These are phyloP conservation scores for Thyridium curvatum DNA, from an alignment of 2,329 filamentous ascomycete species.

Conservation along the genomic window DNA sequence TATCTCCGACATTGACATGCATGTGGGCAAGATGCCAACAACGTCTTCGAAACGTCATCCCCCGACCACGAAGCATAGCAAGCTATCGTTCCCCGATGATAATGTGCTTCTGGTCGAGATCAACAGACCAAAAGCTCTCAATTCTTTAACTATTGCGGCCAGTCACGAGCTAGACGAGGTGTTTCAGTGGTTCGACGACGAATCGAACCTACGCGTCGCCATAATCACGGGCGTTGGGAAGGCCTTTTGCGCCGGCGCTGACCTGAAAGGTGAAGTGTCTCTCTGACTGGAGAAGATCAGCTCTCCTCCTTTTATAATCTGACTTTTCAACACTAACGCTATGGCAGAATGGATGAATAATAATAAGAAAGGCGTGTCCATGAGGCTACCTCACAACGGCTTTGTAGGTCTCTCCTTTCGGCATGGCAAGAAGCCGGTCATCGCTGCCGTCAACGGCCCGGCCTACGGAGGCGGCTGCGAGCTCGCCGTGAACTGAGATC, in stretches of 20 bases:
- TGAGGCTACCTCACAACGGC: no score
- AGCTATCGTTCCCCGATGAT: no score
- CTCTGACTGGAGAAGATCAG: no score
- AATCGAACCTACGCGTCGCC: constrained; percentile 38
- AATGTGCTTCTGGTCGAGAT: constrained; percentile 44
- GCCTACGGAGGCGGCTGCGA: constrained; percentile 57
- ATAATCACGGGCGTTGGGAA: constrained; percentile 45
- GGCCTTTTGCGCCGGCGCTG: constrained; percentile 49
- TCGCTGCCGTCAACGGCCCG: constrained; percentile 57
- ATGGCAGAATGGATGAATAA: constrained; percentile 12
- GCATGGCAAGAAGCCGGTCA: constrained; percentile 53
- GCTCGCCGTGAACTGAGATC: constrained; percentile 54
- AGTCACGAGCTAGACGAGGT: constrained; percentile 42
- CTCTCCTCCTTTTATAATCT: no score
- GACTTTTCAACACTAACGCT: no score
- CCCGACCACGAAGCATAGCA: no score
- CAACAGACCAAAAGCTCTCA: constrained; percentile 40
- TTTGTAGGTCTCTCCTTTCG: constrained; percentile 37
- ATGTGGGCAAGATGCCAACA: no score
- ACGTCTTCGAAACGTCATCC: no score
- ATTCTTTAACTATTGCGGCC: constrained; percentile 32
- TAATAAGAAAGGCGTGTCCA: no score
- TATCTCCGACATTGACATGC: no score
- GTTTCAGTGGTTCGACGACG: constrained; percentile 47
- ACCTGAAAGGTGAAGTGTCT: constrained; percentile 49